These are phyloP conservation scores for Alternaria tenuissima DNA, from an alignment of 2,329 filamentous ascomycete genomes.

Conservation along the genomic window DNA sequence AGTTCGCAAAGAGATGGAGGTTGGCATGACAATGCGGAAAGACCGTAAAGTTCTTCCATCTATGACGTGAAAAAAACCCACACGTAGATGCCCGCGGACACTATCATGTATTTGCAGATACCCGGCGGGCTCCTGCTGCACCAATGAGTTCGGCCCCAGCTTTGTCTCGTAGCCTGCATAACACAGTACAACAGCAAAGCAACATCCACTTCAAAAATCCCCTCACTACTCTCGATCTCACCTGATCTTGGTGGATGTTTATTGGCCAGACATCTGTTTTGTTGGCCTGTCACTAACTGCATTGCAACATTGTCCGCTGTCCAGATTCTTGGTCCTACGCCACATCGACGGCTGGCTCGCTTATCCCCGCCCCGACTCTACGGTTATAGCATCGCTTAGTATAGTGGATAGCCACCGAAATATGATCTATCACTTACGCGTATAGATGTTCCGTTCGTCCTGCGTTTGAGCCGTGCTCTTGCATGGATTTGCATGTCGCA, in stretches of 20 bases:
- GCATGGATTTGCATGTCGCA: slow-evolving; percentile 9
- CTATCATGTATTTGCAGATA: not conserved
- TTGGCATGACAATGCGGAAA: slow-evolving; percentile 20
- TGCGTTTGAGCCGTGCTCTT: slow-evolving; percentile 5
- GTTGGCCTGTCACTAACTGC: not conserved
- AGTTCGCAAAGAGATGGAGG: slow-evolving; percentile 68
- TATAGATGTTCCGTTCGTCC: not conserved
- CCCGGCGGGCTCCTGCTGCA: not conserved
- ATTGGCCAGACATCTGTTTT: not conserved
- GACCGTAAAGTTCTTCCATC: not conserved
- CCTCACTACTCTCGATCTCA: not conserved
- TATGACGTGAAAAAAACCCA: not conserved
- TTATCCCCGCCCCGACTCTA: not conserved
- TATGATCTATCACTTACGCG: slow-evolving; percentile 2
- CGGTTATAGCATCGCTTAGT: slow-evolving; percentile 5
- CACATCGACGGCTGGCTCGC: not conserved
- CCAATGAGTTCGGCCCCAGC: not conserved
- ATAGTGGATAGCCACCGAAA: slow-evolving; percentile 3
- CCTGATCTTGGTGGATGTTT: not conserved
- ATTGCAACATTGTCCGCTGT: not conserved
- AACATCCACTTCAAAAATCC: not conserved
- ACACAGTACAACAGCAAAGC: not conserved
- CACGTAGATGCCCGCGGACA: not conserved
- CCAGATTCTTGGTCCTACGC: not conserved
- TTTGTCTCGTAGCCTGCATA: not conserved